These are phyloP conservation scores for Colletotrichum brevisporum DNA, from an alignment of 2,329 filamentous ascomycete species.

Conservation along the genomic window DNA sequence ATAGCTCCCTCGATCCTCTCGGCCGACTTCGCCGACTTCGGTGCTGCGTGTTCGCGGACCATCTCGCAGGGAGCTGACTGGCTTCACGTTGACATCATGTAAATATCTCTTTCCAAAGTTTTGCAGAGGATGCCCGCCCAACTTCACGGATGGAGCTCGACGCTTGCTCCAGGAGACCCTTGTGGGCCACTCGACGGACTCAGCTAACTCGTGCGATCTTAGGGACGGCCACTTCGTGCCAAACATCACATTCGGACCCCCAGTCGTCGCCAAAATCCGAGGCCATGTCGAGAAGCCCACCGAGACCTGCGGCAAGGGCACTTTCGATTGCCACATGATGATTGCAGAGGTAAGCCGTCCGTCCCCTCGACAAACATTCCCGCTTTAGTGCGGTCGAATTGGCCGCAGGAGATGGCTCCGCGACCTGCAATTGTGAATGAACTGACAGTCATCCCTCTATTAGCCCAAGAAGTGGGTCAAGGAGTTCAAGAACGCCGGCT, in stretches of 20 bases:
- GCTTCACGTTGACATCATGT: constrained; percentile 85
- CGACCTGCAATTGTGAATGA: too few species aligned
- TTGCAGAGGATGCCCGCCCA: too few species aligned
- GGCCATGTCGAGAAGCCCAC: constrained; percentile 84
- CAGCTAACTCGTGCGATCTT: constrained; percentile 23
- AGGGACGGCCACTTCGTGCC: constrained; percentile 99
- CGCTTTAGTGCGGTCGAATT: background rate
- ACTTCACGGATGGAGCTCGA: background rate
- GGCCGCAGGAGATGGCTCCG: too few species aligned
- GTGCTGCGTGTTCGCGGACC: constrained; percentile 87
- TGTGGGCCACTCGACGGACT: background rate
- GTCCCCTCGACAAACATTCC: too few species aligned
- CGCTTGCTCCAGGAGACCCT: constrained; percentile 3
- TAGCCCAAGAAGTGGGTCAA: constrained; percentile 98
- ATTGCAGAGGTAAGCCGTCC: constrained; percentile 84
- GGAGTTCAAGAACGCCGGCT: constrained; percentile 93
- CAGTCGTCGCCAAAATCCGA: constrained; percentile 95
- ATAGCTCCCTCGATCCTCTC: constrained; percentile 99
- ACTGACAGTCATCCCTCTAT: constrained; percentile 11
- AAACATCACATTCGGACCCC: constrained; percentile 96
- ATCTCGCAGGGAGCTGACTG: constrained; percentile 91
- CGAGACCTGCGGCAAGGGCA: constrained; percentile 81
- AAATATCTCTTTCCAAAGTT: too few species aligned
- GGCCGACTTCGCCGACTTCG: constrained; percentile 92
- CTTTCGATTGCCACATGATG: constrained; percentile 99